Base-by-base conservation (phyloP, 768 basidiomycete species). In the Serpula lacrymans region DNA sequence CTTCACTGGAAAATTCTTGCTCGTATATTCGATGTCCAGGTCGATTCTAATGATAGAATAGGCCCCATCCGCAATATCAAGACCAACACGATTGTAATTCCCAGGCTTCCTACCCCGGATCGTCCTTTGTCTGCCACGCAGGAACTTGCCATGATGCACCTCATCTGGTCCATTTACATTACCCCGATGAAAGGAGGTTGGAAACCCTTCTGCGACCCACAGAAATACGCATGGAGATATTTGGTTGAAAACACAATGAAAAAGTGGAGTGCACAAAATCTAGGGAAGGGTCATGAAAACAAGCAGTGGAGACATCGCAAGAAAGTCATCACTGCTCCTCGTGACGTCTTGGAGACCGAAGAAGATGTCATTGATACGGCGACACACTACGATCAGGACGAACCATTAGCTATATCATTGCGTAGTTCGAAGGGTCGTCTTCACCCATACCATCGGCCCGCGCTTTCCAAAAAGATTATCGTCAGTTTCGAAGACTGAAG, bases 31-130 rank as follows among this genome's bases (percentile, higher is more conserved):
- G 36, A 41, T n/a, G 14, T 44, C 21, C 39, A 47, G 21, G 37
- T 49, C 8, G 23, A 41, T 3, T n/a, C 31, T n/a, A 14, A 14
- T 33, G 20, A 6, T 18, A 33, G 8, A 6, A 7, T 33, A 6
- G 31, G 31, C 17, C 50, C 46, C 21, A 45, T 51, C 14, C 37
- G 32, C 11, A n/a, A 18, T 5, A n/a, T 33, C 20, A 3, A 9
- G 3, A 46, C 54, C 18, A 28, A 0, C 5, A 29, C 55, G 12
- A 35, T 45, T 10, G 46, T 62, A 29, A 50, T 62, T 18, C 62
- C 62, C 27, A 52, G 57, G 3, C 37, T 62, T 13, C 50, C 53
- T 32, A 51, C 57, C 7, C 60, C 51, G 3, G 30, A 40, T 34
- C 51, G 49, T 13, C 51, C 50, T 3, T 28, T 62, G 17, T 5